A percentile compares a stretch with the other conserved stretches of the same genome.
phyloP scores from a whole-genome alignment of 2,329 filamentous ascomycete genomes.

The Pezizomycotina sp. region DNA sequence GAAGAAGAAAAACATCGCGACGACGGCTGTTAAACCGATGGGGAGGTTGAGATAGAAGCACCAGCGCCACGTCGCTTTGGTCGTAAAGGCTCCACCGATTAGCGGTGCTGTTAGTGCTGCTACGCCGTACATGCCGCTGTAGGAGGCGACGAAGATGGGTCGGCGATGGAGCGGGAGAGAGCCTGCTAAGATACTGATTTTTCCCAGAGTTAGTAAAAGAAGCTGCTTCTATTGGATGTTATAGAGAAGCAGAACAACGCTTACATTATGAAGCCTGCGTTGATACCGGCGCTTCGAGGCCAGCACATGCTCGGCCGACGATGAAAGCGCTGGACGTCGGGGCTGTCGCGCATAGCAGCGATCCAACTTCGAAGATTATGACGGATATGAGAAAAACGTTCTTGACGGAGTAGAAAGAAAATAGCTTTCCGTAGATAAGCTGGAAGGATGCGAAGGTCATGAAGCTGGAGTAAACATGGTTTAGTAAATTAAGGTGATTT shows the following conservation, averaged over 20 bases:
- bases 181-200: conserved; percentile 43
- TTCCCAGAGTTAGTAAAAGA: too few species aligned
- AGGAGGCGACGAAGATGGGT: conserved; percentile 39
- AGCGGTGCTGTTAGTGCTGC: conserved; percentile 32
- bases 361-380: conserved; percentile 29
- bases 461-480: too few species aligned
- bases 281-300: conserved; percentile 27
- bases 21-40: conserved; percentile 30
- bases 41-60: conserved; percentile 34
- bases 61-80: conserved; percentile 29
- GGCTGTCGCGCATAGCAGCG: conserved; percentile 25
- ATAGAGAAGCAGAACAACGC: too few species aligned
- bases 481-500: too few species aligned
- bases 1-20: conserved; percentile 25
- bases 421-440: conserved; percentile 30
- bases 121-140: conserved; percentile 42
- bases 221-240: too few species aligned
- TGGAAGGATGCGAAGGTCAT: too few species aligned
- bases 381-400: conserved; percentile 25
- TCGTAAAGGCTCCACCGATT: conserved; percentile 25
- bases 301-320: conserved; percentile 25
- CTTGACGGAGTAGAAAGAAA: conserved; percentile 31
- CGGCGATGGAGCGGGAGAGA: conserved; percentile 40
- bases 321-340: conserved; percentile 24
- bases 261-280: too few species aligned